Evolutionary conservation across 495 filamentous ascomycete species (phyloP).

Genomic region (Xylaria cubensis): DNA sequence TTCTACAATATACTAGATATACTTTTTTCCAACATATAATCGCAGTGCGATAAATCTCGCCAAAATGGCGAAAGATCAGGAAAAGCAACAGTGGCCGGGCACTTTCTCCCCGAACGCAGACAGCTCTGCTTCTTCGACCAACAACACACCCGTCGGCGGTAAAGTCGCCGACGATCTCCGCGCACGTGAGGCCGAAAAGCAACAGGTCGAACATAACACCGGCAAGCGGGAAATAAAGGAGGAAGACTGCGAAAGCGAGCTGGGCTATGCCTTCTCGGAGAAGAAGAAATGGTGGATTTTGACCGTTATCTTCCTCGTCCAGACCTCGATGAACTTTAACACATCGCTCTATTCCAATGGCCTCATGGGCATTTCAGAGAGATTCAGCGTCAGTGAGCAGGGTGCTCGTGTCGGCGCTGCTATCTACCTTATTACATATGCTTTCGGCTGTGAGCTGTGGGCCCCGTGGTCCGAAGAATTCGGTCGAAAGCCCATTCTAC

Average conservation of each 20-base stretch:
- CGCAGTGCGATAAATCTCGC: neutral
- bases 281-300: conserved; percentile 81
- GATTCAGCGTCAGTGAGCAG: conserved; percentile 70
- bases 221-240: conserved; percentile 66
- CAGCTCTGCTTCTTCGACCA: conserved; percentile 14
- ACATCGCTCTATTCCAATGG: conserved; percentile 75
- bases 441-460: conserved; percentile 84
- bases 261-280: conserved; percentile 67
- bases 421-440: conserved; percentile 75
- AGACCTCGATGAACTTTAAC: conserved; percentile 89
- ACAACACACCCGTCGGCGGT: neutral
- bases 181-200: neutral
- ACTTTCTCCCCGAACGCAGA: conserved; percentile 6
- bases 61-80: conserved; percentile 6
- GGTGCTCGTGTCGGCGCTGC: conserved; percentile 70
- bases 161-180: neutral
- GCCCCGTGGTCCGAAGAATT: conserved; percentile 83
- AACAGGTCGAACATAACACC: conserved; percentile 21
- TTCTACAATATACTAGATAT: neutral
- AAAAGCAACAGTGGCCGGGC: conserved; percentile 12
- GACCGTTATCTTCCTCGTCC: conserved; percentile 75
- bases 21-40: neutral
- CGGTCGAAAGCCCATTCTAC: conserved; percentile 75
- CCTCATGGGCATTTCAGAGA: conserved; percentile 62
- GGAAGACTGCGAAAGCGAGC: conserved; percentile 68